A percentile compares a stretch with the other conserved stretches of the same genome.
Conservation (phyloP, 1,139 yeast species). For the Blastobotrys petasosporus region DNA sequence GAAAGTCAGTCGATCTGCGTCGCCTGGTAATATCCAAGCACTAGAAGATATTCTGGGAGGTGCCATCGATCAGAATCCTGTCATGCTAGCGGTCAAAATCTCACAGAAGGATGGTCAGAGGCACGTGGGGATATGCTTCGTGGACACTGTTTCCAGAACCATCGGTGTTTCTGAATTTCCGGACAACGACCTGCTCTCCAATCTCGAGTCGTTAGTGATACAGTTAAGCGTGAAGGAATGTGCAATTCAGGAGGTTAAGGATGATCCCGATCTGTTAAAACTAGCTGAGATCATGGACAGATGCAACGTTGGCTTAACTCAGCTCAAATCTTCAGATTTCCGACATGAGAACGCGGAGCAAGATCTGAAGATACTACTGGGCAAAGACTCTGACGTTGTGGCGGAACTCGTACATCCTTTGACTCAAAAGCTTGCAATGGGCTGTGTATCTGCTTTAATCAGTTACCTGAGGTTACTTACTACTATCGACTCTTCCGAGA, state of each 20-base stretch:
- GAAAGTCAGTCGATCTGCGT: conserved; percentile 56
- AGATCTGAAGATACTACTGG: conserved; percentile 62
- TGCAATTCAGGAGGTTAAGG: conserved; percentile 46
- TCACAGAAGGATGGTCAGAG: conserved; percentile 41
- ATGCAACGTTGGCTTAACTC: conserved; percentile 67
- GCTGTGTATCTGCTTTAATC: conserved; percentile 58
- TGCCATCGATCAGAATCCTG: conserved; percentile 49
- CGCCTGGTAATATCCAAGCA: conserved; percentile 86
- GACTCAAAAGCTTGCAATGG: conserved; percentile 40
- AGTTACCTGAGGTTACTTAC: conserved; percentile 57
- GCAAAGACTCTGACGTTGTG: conserved; percentile 39
- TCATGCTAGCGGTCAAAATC: conserved; percentile 68
- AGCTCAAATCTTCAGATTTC: conserved; percentile 53
- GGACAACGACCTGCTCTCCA: conserved; percentile 83
- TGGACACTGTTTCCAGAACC: conserved; percentile 63
- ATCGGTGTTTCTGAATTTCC: conserved; percentile 74
- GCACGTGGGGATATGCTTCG: conserved; percentile 68
- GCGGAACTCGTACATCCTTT: conserved; percentile 58
- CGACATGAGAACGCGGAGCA: conserved; percentile 59
- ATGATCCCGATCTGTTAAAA: conserved; percentile 39
- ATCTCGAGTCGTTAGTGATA: conserved; percentile 75
- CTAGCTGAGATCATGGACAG: conserved; percentile 54
- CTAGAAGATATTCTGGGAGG: conserved; percentile 67
- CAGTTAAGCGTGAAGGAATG: conserved; percentile 89
- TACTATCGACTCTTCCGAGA: conserved; percentile 48